Base-by-base conservation (phyloP, 164 flowering plant species). In the Nymphaea thermarum region DNA sequence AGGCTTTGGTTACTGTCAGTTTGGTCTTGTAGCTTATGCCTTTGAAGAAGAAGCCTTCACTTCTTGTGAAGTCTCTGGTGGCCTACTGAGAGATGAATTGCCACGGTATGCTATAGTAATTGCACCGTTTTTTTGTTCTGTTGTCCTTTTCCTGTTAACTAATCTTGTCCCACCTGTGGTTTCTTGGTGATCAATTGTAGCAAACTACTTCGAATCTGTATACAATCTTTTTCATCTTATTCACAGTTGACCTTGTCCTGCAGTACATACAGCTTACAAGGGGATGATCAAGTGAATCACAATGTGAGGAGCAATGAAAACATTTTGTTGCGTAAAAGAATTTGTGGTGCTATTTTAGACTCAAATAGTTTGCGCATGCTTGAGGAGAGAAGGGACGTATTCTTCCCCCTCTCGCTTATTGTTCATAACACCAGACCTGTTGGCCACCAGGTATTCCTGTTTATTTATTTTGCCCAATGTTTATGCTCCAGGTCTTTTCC, bases 361-460 rank as follows among this genome's bases (percentile, higher is more conserved):
- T 59, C 77, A 67, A 75, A 74, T 76, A 86, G 80, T 71, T 75
- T 95, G 75, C 82, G 76, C 65, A 74, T 68, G 76, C 85, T 90
- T 7, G 80, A 87, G 70, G 98, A 90, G 80, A 89, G 81, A 81
- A 87, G 80, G 75, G 83, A 85, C 69, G 71, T 92, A 66, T 81
- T 81, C 74, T 92, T 73, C 65, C 83, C 80, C 47, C 77, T 87
- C 76, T 89, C 96, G 70, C 86, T 89, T 69, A 71, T 95, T 65
- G 72, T 89, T 71, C 90, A 86, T 60, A 93, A 92, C 73, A 87
- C 96, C 15, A 95, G 84, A 78, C 99, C 99, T 64, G 91, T 92
- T 70, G 97, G 98, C 51, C 99, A 92, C 74, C 98, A 95, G 96
- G 99, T 95, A 80, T 10, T n/a, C 66, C n/a, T 60, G 5, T 3